These are phyloP conservation scores for Buddleja alternifolia DNA, from an alignment of 257 asterid species.

Conservation along the genomic window DNA sequence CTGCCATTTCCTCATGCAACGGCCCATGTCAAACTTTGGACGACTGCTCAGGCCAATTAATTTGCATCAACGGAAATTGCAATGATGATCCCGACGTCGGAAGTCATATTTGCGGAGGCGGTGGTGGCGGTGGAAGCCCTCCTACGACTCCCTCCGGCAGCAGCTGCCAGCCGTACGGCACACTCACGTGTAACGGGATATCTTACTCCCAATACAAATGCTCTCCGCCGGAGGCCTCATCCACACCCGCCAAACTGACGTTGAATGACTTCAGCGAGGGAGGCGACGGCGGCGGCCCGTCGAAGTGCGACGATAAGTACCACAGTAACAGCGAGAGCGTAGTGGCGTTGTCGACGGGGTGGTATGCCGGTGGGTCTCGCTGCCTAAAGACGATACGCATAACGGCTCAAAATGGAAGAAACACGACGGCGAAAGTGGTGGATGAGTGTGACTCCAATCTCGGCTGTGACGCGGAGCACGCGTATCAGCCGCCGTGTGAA, in stretches of 20 bases:
- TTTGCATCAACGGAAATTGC: conserved; percentile 39
- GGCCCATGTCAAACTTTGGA: conserved; percentile 33
- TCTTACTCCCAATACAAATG: conserved; percentile 30
- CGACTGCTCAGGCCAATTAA: conserved; percentile 40
- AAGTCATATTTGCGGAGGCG: conserved; percentile 28
- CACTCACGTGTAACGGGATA: conserved; percentile 29
- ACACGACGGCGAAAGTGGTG: conserved; percentile 46
- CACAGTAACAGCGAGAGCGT: conserved; percentile 32
- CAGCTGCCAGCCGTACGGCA: conserved; percentile 29
- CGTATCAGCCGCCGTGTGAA: conserved; percentile 36
- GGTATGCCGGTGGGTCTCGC: conserved; percentile 27
- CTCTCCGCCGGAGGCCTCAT: conserved; percentile 40
- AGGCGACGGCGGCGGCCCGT: conserved; percentile 44
- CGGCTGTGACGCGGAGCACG: conserved; percentile 44
- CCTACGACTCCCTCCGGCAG: conserved; percentile 9
- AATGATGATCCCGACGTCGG: conserved; percentile 44
- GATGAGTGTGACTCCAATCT: conserved; percentile 45
- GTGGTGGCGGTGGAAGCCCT: conserved; percentile 10
- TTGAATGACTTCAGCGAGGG: conserved; percentile 40
- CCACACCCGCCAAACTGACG: conserved; percentile 39
- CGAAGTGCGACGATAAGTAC: conserved; percentile 35
- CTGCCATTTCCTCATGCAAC: conserved; percentile 37
- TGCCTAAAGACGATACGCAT: conserved; percentile 35
- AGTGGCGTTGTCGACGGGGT: conserved; percentile 48
- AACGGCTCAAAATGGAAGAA: conserved; percentile 33